Evolutionary conservation across 2,329 filamentous ascomycete genomes (phyloP).

Genomic region (Xylariaceae sp.): DNA sequence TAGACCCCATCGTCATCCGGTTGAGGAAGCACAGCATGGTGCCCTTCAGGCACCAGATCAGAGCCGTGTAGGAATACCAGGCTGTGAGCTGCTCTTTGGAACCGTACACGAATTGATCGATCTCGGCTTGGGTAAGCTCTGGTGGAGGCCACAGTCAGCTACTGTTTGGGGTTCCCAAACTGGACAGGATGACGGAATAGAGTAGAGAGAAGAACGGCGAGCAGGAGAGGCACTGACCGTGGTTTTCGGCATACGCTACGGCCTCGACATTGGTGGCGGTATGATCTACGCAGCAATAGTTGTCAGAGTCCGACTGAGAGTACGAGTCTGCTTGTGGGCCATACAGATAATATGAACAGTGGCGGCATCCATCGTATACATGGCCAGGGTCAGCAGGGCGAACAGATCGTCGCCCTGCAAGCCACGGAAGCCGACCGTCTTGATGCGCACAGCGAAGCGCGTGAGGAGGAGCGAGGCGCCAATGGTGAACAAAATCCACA

Average conservation of each 20-base stretch:
- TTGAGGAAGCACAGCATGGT: constrained; percentile 24
- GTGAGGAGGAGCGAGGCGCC: constrained; percentile 24
- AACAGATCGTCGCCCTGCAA: constrained; percentile 32
- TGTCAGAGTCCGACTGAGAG: too few species aligned
- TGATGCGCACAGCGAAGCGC: constrained; percentile 28
- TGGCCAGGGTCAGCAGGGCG: constrained; percentile 24
- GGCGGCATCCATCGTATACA: constrained; percentile 28
- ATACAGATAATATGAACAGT: constrained; percentile 28
- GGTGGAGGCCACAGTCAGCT: not conserved
- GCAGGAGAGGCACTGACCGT: not conserved
- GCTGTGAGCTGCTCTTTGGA: constrained; percentile 30
- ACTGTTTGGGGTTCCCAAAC: too few species aligned
- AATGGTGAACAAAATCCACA: constrained; percentile 25
- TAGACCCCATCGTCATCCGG: constrained; percentile 18
- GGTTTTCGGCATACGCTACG: constrained; percentile 1
- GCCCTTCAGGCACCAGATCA: constrained; percentile 28
- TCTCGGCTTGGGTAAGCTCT: constrained; percentile 21
- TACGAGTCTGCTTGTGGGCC: too few species aligned
- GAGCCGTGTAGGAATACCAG: constrained; percentile 31
- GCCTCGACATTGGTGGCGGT: constrained; percentile 23
- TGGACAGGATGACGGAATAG: too few species aligned
- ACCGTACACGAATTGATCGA: constrained; percentile 22
- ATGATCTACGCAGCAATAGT: too few species aligned
- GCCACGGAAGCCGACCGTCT: constrained; percentile 28
- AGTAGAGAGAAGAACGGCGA: not conserved